A percentile compares a stretch with the other conserved stretches of the same genome.
phyloP scores from a whole-genome alignment of 805 yeast genomes.

The Schizosaccharomyces pombe region DNA sequence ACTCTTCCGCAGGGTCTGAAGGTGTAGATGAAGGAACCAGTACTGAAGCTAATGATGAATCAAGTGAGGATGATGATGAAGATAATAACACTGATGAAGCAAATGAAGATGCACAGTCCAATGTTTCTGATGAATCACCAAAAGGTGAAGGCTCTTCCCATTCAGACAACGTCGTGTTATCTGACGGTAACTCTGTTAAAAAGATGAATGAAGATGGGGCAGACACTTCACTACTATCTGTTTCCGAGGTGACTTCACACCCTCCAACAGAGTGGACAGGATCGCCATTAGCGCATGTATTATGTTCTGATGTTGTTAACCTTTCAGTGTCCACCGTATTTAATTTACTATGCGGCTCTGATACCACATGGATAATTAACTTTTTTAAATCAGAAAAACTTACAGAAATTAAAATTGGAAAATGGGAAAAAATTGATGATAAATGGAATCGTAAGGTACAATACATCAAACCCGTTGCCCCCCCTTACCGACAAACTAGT shows the following conservation, averaged over 20 bases:
- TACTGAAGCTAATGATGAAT: conserved; percentile 16
- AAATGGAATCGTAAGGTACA: conserved; percentile 17
- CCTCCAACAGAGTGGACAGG: not conserved
- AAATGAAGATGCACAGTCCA: not conserved
- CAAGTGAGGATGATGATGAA: conserved; percentile 5
- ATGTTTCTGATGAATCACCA: not conserved
- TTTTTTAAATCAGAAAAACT: conserved; percentile 19
- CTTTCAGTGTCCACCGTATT: conserved; percentile 64
- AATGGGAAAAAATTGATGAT: conserved; percentile 20
- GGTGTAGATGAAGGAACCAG: conserved; percentile 6
- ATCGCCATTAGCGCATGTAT: not conserved
- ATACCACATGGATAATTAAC: conserved; percentile 22
- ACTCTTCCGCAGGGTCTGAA: conserved; percentile 14
- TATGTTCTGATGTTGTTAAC: conserved; percentile 15
- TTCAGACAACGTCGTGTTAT: not conserved
- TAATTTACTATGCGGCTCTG: conserved; percentile 44
- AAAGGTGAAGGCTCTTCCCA: not conserved
- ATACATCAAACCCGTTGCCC: not conserved
- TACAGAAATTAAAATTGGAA: conserved; percentile 13
- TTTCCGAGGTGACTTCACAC: not conserved
- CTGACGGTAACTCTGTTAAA: not conserved
- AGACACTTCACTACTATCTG: not conserved
- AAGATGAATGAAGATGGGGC: not conserved
- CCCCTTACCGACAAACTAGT: conserved; percentile 30
- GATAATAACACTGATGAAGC: conserved; percentile 6